Base-by-base conservation (phyloP, 2,329 filamentous ascomycete genomes). In the Cylindrodendrum hubeiense region DNA sequence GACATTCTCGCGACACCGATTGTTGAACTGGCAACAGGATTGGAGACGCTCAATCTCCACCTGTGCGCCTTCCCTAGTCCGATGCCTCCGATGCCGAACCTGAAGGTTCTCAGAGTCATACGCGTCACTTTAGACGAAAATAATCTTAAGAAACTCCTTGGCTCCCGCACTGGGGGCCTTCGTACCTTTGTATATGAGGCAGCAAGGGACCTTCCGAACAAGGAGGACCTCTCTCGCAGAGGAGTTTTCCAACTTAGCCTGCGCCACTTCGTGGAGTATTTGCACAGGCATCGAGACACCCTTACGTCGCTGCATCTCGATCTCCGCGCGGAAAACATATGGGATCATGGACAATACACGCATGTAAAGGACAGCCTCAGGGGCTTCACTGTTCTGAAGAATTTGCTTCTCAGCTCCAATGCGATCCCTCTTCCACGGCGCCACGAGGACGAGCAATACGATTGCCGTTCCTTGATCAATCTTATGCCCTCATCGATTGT, bases 21-120 rank as follows among this genome's bases (percentile, higher is more conserved):
- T 28, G 34, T 52, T 9, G 37, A 52, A 30, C 26, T 56, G 41
- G 52, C 56, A 3, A 4, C 37, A 7, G 30, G 46, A 15, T 34
- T 65, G 19, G 63, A 65, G 51, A 33, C 39, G 26, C 22, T 61
- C 4, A 65, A 46, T 28, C 28, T 61, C 6, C 30, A 50, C 13
- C 15, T 4, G 6, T 7, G 13, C 3, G 5, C 15, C n/a, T 5
- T 24, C 13, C 12, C 26, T 3, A 1, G 8, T 19, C 12, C 15
- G 15, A 17, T 30, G 5, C 57, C 57, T 3, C 12, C 33, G 5
- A 52, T 65, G 28, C 57, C 63, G 7, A 34, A 3, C 10, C 4
- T 65, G 17, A 65, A 46, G 21, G 53, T 28, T 0, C 17, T 65
- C 17, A 33, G 52, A 4, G 17, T 64, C 1, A 22, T 43, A 6